Base-by-base conservation (phyloP, 2,329 filamentous ascomycete species). In the Alternaria dauci region DNA sequence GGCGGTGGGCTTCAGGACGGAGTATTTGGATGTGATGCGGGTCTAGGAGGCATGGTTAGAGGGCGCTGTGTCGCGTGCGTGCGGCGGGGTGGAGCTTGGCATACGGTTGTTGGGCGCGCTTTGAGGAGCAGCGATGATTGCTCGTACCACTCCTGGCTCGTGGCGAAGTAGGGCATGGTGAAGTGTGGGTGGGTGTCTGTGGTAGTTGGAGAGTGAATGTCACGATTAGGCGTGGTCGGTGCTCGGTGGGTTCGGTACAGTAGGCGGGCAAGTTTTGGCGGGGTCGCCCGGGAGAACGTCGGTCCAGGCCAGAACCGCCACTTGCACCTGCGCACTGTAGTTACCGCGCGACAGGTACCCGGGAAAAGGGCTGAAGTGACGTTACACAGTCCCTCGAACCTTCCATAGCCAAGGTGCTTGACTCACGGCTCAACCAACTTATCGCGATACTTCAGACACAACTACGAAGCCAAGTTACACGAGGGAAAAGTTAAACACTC, bases 21-120 rank as follows among this genome's bases (percentile, higher is more conserved):
- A 90, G 87, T 98, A 99, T 84, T 91, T 93, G 66, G 94, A 97
- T 69, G 93, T 96, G 82, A 98, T 92, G 74, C 89, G 88, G 48
- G 94, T 94, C 94, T 97, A 73, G 20, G 32, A 28, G 38, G 25
- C 16, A 2, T 14, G 30, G 42, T 71, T 61, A 70, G 59, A 50
- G 20, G 48, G 20, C 20, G 32, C 32, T 9, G 32, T 18, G 55
- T 67, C 44, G 59, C 47, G 58, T 60, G 62, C 52, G 59, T 56
- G 51, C 30, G 41, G 25, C 14, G 47, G n/a, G 23, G 41, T 30
- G 12, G 28, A 47, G 50, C 41, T 34, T 56, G 56, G 82, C 87
- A 65, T 87, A 96, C 94, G 41, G 91, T 93, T 34, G 87, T 87
- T 4, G 95, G 95, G 48, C 92, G 89, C 57, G 95, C 94, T 81